These are phyloP conservation scores for Inonotus obliquus DNA, from an alignment of 1,284 basidiomycete genomes.

Conservation along the genomic window DNA sequence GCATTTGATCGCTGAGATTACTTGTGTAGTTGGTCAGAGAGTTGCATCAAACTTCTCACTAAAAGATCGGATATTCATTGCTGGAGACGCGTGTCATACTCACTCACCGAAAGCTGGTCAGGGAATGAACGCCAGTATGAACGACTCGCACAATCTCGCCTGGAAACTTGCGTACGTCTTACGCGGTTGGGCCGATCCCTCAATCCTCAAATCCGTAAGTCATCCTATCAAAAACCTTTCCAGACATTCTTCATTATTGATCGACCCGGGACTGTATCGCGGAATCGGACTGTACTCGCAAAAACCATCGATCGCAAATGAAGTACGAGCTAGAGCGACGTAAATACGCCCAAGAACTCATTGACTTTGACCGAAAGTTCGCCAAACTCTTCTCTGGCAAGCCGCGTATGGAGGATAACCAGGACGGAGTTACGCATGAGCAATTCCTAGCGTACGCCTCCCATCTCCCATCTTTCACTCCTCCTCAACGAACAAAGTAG, in stretches of 20 bases:
- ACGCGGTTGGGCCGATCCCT: conserved; percentile 61
- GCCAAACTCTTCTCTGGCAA: conserved; percentile 75
- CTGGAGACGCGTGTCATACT: conserved; percentile 79
- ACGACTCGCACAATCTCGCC: conserved; percentile 75
- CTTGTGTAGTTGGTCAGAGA: conserved; percentile 60
- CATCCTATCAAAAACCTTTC: neutral
- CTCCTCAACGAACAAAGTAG: neutral
- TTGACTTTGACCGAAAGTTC: conserved; percentile 75
- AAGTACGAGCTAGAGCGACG: conserved; percentile 73
- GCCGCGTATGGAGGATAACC: conserved; percentile 50
- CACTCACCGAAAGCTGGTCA: conserved; percentile 79
- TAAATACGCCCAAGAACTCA: conserved; percentile 76
- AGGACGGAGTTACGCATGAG: conserved; percentile 62
- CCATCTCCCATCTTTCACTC: neutral
- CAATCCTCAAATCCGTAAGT: conserved; percentile 67
- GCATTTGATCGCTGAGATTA: neutral
- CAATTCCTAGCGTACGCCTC: conserved; percentile 52
- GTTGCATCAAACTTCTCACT: conserved; percentile 67
- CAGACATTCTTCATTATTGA: neutral
- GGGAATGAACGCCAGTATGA: conserved; percentile 82
- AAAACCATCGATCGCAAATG: no score
- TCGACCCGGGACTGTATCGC: no score
- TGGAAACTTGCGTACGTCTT: conserved; percentile 79
- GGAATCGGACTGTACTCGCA: neutral
- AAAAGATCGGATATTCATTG: conserved; percentile 73